Base-by-base conservation (phyloP, 768 basidiomycete genomes). In the Coprinellus micaceus region DNA sequence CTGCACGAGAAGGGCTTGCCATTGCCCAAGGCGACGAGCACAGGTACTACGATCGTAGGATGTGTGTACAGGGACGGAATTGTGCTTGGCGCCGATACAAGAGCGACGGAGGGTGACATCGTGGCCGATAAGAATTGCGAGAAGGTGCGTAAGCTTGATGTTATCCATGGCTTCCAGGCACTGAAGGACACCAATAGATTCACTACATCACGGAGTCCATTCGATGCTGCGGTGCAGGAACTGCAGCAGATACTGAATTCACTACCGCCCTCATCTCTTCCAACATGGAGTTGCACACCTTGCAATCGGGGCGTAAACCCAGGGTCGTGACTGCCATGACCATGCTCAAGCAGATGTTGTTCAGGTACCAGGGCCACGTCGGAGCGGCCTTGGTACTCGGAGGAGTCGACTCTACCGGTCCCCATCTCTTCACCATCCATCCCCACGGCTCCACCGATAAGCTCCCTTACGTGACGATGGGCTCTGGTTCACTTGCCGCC, bases 41-140 rank as follows among this genome's bases (percentile, higher is more conserved):
- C 91, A 0, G 95, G 94, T 63, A 99, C 96, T 3, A 99, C 96
- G 48, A 98, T 99, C 77, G 97, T 99, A 17, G 97, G 97, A 25
- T 93, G 93, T 66, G 73, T 97, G 54, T 98, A 89, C 72, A 87
- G 86, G 62, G 91, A 92, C 66, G 97, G 97, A 4, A 86, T 99
- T 62, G 83, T 96, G 17, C 82, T 99, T 4, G 97, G 96, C 45
- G 97, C 97, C 13, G 97, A 98, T 71, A 99, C 97, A 1, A 81
- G 96, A 64, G 95, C 97, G 3, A 98, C 97, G 0, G 91, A 87
- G 58, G 97, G 96, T 1, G 82, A 83, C 22, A 98, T 98, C 61
- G 92, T 99, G 25, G 93, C 93, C 0, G 96, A 98, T 77, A 98
- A 99, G 83, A 99, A 99, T 75, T 99, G 97, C 73, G 97, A 98